These are phyloP conservation scores for Cladosporium sp. DNA, from an alignment of 2,329 filamentous ascomycete genomes.

Conservation along the genomic window DNA sequence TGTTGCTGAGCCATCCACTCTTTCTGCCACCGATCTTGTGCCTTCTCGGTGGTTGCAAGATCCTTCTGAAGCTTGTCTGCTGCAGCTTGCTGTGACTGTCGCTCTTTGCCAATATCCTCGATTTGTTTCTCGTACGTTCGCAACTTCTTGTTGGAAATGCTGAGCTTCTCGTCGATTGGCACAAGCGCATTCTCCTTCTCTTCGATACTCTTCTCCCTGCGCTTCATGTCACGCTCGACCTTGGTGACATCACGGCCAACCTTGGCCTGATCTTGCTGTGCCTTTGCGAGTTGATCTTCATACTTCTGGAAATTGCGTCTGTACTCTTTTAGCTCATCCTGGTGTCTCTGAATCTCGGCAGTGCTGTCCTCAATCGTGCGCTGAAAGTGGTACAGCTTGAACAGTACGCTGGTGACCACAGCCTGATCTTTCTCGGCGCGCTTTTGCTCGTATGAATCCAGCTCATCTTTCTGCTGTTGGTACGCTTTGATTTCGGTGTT, in stretches of 20 bases:
- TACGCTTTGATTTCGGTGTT: slow-evolving; percentile 98
- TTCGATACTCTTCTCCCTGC: slow-evolving; percentile 82
- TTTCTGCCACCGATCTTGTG: slow-evolving; percentile 80
- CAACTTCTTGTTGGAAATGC: slow-evolving; percentile 68
- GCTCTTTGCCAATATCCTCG: slow-evolving; percentile 68
- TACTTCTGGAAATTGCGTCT: slow-evolving; percentile 83
- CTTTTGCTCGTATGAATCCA: slow-evolving; percentile 88
- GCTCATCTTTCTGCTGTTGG: slow-evolving; percentile 92
- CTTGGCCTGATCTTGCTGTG: slow-evolving; percentile 76
- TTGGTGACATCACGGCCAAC: slow-evolving; percentile 72
- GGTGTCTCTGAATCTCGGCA: slow-evolving; percentile 84
- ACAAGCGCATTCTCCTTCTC: slow-evolving; percentile 81
- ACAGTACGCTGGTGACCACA: slow-evolving; percentile 87
- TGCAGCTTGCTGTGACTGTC: slow-evolving; percentile 63
- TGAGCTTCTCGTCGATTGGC: slow-evolving; percentile 88
- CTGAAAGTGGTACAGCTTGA: slow-evolving; percentile 96
- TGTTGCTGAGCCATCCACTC: slow-evolving; percentile 82
- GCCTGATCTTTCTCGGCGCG: slow-evolving; percentile 86
- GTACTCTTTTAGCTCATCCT: slow-evolving; percentile 91
- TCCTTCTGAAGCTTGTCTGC: slow-evolving; percentile 76
- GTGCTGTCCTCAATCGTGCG: slow-evolving; percentile 89
- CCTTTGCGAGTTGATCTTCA: slow-evolving; percentile 73
- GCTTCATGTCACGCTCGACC: slow-evolving; percentile 79
- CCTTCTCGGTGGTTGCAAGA: slow-evolving; percentile 79
- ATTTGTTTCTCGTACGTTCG: slow-evolving; percentile 65